Conservation (phyloP, 2,329 filamentous ascomycete species). For the Eutypella sp. region DNA sequence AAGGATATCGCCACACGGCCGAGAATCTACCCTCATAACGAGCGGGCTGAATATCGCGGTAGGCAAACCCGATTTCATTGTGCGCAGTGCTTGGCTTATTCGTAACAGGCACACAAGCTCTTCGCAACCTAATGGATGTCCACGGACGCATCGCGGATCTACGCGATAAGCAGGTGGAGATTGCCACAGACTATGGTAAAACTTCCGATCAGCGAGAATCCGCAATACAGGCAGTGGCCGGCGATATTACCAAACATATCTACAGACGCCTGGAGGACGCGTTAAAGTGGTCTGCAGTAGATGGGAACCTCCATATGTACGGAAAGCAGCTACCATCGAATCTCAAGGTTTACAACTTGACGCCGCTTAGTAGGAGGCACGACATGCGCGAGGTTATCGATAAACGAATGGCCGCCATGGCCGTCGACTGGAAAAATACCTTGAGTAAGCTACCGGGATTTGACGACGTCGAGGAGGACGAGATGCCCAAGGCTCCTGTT, state of each 20-base stretch:
- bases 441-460: slow-evolving; percentile 1
- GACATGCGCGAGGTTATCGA: slow-evolving; percentile 16
- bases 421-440: slow-evolving; percentile 14
- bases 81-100: slow-evolving; percentile 3
- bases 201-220: slow-evolving; percentile 2
- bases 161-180: slow-evolving; percentile 11
- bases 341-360: slow-evolving; percentile 18
- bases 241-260: slow-evolving; percentile 17
- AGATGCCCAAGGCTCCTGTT: slow-evolving; percentile 17
- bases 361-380: slow-evolving; percentile 3
- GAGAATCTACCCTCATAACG: slow-evolving; percentile 23
- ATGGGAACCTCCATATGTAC: slow-evolving; percentile 18
- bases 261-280: slow-evolving; percentile 14
- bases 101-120: slow-evolving; percentile 16
- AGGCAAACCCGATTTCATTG: slow-evolving; percentile 4
- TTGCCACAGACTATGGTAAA: slow-evolving; percentile 3
- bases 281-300: slow-evolving; percentile 21
- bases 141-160: slow-evolving; percentile 21
- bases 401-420: slow-evolving; percentile 14
- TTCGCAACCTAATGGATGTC: slow-evolving; percentile 22
- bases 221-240: slow-evolving; percentile 3
- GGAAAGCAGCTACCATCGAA: slow-evolving; percentile 15
- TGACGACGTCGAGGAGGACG: slow-evolving; percentile 1
- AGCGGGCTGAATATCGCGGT: slow-evolving; percentile 25
- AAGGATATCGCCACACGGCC: slow-evolving; percentile 19